phyloP scores from a whole-genome alignment of 106 monocot species.

The Amphibolis antarctica region DNA sequence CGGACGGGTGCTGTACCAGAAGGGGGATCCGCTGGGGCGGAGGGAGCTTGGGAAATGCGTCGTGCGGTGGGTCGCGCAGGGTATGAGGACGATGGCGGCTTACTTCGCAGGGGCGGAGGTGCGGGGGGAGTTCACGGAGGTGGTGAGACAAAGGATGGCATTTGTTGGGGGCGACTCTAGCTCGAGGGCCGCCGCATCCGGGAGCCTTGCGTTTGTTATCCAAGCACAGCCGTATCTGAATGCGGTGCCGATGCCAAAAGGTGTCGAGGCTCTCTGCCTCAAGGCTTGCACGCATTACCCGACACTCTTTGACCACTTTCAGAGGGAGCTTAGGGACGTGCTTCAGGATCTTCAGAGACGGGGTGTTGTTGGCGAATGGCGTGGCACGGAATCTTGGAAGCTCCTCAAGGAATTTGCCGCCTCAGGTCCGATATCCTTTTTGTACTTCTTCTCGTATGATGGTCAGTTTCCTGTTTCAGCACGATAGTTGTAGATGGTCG shows the following conservation, averaged over 20 bases:
- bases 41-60: conserved; percentile 75
- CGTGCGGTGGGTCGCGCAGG: conserved; percentile 65
- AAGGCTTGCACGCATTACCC: conserved; percentile 98
- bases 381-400: conserved; percentile 70
- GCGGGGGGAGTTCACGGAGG: conserved; percentile 46
- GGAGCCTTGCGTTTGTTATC: conserved; percentile 55
- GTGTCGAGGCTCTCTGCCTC: conserved; percentile 80
- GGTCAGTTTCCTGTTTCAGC: too few relatives aligned
- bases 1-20: conserved; percentile 60
- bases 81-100: conserved; percentile 86
- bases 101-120: conserved; percentile 67
- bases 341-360: conserved; percentile 50
- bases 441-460: conserved; percentile 1
- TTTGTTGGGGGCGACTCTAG: neutral
- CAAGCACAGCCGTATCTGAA: conserved; percentile 80
- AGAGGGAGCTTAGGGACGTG: conserved; percentile 71
- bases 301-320: conserved; percentile 91
- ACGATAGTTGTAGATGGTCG: too few relatives aligned
- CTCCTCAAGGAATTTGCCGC: conserved; percentile 76
- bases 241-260: conserved; percentile 76
- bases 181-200: neutral
- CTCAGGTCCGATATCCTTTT: conserved; percentile 38
- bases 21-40: conserved; percentile 71
- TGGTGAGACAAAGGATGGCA: conserved; percentile 46
- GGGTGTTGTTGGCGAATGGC: conserved; percentile 48